phyloP scores from a whole-genome alignment of 139 green algal genomes.

The Spirogloea muscicola region DNA sequence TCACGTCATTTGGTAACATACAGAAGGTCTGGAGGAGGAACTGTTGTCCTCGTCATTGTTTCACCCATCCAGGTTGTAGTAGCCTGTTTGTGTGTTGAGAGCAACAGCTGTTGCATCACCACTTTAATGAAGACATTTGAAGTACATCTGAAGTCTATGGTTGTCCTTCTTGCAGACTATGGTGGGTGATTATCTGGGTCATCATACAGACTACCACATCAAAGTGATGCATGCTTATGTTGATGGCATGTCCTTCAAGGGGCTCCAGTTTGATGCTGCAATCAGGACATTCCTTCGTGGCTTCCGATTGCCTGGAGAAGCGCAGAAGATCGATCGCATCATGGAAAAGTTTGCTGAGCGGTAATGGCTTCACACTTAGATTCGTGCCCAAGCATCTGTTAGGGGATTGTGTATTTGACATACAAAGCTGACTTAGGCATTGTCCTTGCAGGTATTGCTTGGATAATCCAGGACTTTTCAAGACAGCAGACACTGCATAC shows the following conservation, averaged over 20 bases:
- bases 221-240: slow-evolving; percentile 97
- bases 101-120: too few species aligned
- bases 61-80: too few species aligned
- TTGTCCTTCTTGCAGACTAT: slow-evolving; percentile 61
- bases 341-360: slow-evolving; percentile 99
- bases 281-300: slow-evolving; percentile 67
- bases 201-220: slow-evolving; percentile 81
- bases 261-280: slow-evolving; percentile 81
- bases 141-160: too few species aligned
- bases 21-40: too few species aligned
- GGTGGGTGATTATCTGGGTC: slow-evolving; percentile 94
- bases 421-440: too few species aligned
- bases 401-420: too few species aligned
- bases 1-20: too few species aligned
- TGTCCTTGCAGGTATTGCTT: slow-evolving; percentile 61
- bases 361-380: too few species aligned
- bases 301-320: slow-evolving; percentile 86
- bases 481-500: slow-evolving; percentile 91
- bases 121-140: too few species aligned
- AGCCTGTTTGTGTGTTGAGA: too few species aligned
- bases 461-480: slow-evolving; percentile 89
- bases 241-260: slow-evolving; percentile 83
- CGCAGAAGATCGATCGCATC: slow-evolving; percentile 98
- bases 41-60: too few species aligned
- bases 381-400: too few species aligned